Conservation (phyloP, 768 basidiomycete species). For the Amyloporia xantha region DNA sequence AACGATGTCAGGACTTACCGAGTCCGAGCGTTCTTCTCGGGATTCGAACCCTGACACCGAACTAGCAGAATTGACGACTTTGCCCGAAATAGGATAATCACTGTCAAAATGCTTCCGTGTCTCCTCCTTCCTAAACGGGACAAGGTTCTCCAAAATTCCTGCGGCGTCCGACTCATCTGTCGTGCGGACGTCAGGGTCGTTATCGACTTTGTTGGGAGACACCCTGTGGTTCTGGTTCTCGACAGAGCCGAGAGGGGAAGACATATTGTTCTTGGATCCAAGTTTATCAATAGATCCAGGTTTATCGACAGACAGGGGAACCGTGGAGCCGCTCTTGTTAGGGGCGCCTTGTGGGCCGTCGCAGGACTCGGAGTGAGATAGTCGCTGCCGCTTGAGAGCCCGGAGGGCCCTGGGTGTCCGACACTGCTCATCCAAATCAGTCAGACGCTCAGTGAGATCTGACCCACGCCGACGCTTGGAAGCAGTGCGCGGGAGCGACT, state of each 20-base stretch:
- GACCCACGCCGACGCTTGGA: conserved; percentile 5
- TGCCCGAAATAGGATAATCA: not conserved
- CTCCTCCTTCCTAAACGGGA: not conserved
- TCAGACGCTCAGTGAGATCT: conserved; percentile 2
- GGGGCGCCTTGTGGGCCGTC: too few relatives aligned
- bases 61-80: too few relatives aligned
- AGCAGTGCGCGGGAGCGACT: not conserved
- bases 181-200: not conserved
- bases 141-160: not conserved
- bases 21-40: too few relatives aligned
- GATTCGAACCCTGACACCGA: too few relatives aligned
- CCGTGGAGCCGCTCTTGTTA: too few relatives aligned
- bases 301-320: too few relatives aligned
- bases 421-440: too few relatives aligned
- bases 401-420: conserved; percentile 6
- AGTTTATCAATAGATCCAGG: too few relatives aligned
- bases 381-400: conserved; percentile 7
- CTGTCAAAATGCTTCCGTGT: not conserved
- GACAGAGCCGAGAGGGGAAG: not conserved
- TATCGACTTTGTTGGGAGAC: not conserved
- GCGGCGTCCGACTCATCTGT: not conserved
- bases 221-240: not conserved
- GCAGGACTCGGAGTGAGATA: not conserved
- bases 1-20: too few relatives aligned
- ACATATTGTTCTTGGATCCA: too few relatives aligned